Evolutionary conservation across 257 asterid species (phyloP).

Genomic region (Forsythia suspensa): DNA sequence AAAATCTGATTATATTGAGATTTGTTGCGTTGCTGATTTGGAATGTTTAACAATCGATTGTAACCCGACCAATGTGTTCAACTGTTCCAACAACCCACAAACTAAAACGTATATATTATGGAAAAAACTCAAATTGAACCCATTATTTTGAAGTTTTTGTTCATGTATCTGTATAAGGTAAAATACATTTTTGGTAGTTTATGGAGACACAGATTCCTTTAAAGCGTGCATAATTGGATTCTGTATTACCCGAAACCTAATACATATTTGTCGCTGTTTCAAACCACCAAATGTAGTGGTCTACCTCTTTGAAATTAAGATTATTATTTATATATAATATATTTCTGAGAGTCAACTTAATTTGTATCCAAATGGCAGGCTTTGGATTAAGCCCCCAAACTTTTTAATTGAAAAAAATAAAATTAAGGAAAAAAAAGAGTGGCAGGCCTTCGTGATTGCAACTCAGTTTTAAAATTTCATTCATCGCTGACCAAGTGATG

Average conservation of each 20-base stretch:
- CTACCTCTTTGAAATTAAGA: background rate
- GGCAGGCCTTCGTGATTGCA: slow-evolving; percentile 58
- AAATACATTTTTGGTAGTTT: slow-evolving; percentile 20
- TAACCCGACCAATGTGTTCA: slow-evolving; percentile 13
- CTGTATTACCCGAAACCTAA: slow-evolving; percentile 8
- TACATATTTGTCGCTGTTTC: background rate
- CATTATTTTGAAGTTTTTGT: too few relatives aligned
- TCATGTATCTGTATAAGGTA: background rate
- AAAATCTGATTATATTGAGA: too few relatives aligned
- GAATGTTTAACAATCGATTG: too few relatives aligned
- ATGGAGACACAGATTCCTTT: slow-evolving; percentile 25
- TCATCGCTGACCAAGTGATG: slow-evolving; percentile 36
- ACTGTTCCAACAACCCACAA: slow-evolving; percentile 18
- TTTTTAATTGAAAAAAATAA: background rate
- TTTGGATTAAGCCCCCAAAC: background rate
- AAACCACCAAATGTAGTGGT: background rate
- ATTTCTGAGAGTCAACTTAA: background rate
- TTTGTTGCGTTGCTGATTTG: too few relatives aligned
- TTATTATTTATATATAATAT: background rate
- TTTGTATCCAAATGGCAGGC: slow-evolving; percentile 50
- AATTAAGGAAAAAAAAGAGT: background rate
- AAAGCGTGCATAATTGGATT: slow-evolving; percentile 22
- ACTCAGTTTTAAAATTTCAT: slow-evolving; percentile 27
- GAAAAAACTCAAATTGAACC: too few relatives aligned
- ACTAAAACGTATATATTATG: background rate